Percentiles rank a stretch among this genome's conserved stretches.
Evolutionary conservation across 768 basidiomycete genomes (phyloP).

Genomic region (Suillus fuscotomentosus): DNA sequence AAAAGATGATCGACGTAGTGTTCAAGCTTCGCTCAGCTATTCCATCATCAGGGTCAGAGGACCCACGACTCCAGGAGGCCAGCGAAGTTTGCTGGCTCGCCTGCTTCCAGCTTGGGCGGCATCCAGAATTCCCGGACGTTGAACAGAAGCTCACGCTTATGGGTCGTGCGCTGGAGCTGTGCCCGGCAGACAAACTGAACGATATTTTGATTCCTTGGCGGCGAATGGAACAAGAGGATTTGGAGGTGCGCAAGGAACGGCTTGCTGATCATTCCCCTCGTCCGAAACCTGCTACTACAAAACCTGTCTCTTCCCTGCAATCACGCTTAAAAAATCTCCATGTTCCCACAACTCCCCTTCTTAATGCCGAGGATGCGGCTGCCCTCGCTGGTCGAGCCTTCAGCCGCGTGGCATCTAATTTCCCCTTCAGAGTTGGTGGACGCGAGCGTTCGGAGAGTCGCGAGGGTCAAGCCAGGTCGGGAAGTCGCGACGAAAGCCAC

Average conservation of each 20-base stretch:
- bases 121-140: slow-evolving; percentile 70
- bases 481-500: slow-evolving; percentile 40
- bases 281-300: slow-evolving; percentile 24
- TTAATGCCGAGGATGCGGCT: slow-evolving; percentile 75
- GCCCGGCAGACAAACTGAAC: slow-evolving; percentile 75
- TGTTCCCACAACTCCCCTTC: slow-evolving; percentile 65
- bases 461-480: slow-evolving; percentile 23
- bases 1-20: slow-evolving; percentile 68
- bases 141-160: slow-evolving; percentile 67
- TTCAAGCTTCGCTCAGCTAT: slow-evolving; percentile 41
- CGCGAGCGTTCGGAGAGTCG: slow-evolving; percentile 23
- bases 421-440: slow-evolving; percentile 64
- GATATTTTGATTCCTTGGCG: slow-evolving; percentile 82
- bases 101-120: slow-evolving; percentile 84
- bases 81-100: slow-evolving; percentile 88
- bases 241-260: slow-evolving; percentile 47
- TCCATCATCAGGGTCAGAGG: slow-evolving; percentile 27
- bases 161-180: slow-evolving; percentile 81
- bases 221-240: slow-evolving; percentile 65
- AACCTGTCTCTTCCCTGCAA: slow-evolving; percentile 52
- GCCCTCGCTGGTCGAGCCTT: slow-evolving; percentile 80
- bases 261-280: slow-evolving; percentile 24
- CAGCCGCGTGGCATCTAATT: slow-evolving; percentile 70
- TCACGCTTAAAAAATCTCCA: slow-evolving; percentile 64
- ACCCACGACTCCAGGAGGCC: slow-evolving; percentile 52